Evolutionary conservation across 352 stramenopile species (phyloP), one percentile per base, ranked within the genome.

Genomic region (Globisporangium canariense): DNA sequence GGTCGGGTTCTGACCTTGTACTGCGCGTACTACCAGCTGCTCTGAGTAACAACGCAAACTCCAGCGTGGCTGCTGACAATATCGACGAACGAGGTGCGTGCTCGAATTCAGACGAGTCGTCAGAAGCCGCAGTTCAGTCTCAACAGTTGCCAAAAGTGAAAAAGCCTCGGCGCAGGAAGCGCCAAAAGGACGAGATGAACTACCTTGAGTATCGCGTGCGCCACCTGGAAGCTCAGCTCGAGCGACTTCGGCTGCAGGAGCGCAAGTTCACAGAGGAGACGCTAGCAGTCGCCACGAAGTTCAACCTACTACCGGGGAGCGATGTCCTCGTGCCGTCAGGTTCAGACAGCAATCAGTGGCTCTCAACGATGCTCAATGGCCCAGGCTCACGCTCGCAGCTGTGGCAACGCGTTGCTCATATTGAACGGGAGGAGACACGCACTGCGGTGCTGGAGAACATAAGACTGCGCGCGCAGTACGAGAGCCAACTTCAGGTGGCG

Each of bases 371-470:
- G 46, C 20, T 52, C n/a, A 20, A 25, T 20, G 18, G 20, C 8
- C 25, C 46, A 18, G 6, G 46, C 9, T 32, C 46, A 13, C 20
- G 46, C 9, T 32, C n/a, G 18, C 10, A 9, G 11, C 50, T 72
- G 4, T 81, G 74, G 74, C 60, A 81, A 56, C 65, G 55, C 13
- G 77, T 79, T 22, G 69, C 69, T 3, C 49, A 52, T 18, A 69
- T 72, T 20, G 68, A 81, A 25, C 74, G 74, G 52, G 60, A 62
- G 4, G 63, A 74, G 50, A 68, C 74, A 2, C 54, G 64, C 7
- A 69, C 60, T 8, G 75, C 71, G n/a, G 61, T 68, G 58, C 54
- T 65, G 28, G 62, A 81, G 47, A 81, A 81, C 64, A 65, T 70
- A 63, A 61, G 67, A 1, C 64, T 81, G 9, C 66, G 72, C 2